A percentile compares a stretch with the other conserved stretches of the same genome.
Conservation (phyloP, 345 rosid species). For the Crucihimalaya himalaica region DNA sequence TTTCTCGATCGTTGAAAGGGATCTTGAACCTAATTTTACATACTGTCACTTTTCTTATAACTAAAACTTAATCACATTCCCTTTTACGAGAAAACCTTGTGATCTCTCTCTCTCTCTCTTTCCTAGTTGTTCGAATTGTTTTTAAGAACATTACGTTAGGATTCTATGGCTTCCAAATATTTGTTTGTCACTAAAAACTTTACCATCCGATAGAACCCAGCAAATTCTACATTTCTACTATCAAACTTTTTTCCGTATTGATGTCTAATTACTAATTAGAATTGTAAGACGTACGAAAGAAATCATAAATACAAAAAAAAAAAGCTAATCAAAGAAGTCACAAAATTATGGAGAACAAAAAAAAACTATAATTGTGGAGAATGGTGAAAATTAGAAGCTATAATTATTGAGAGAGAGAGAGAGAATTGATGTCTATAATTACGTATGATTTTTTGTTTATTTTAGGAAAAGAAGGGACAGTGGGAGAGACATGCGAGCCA, state of each 20-base stretch:
- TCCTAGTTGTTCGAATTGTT: neutral
- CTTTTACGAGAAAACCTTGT: neutral
- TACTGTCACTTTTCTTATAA: neutral
- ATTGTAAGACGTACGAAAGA: neutral
- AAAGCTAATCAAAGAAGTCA: neutral
- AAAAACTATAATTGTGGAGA: neutral
- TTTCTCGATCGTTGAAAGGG: neutral
- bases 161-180: neutral
- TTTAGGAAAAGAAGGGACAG: conserved; percentile 21
- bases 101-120: no score
- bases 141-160: neutral
- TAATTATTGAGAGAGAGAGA: conserved; percentile 8
- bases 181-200: neutral
- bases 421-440: no score
- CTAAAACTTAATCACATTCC: neutral
- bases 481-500: conserved; percentile 38
- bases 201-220: neutral
- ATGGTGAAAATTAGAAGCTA: neutral
- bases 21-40: neutral
- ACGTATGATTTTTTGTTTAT: conserved; percentile 32
- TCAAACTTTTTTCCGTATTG: neutral
- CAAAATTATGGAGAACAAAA: neutral
- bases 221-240: neutral
- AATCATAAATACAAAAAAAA: neutral
- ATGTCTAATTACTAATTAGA: neutral